These are phyloP conservation scores for Leccinum incarnatum DNA, from an alignment of 768 basidiomycete species.

Conservation along the genomic window DNA sequence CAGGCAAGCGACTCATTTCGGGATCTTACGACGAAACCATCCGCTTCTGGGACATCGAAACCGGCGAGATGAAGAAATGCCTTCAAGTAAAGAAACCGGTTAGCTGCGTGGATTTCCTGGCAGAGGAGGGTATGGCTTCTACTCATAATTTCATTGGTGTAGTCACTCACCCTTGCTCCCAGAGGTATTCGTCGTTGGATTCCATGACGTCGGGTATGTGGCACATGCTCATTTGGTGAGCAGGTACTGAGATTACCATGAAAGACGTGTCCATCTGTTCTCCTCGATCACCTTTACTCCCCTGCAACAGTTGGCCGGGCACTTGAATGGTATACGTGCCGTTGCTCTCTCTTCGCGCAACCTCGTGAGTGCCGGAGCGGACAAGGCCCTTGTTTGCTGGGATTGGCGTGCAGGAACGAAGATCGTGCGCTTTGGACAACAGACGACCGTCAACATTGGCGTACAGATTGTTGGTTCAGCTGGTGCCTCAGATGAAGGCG, in stretches of 20 bases:
- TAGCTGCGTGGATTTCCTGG: constrained; percentile 83
- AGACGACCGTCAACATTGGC: constrained; percentile 89
- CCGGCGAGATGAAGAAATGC: constrained; percentile 67
- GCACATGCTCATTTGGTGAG: not conserved
- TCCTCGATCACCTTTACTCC: constrained; percentile 83
- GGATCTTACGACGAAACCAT: constrained; percentile 93
- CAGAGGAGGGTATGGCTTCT: constrained; percentile 63
- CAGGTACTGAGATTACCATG: not conserved
- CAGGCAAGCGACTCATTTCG: constrained; percentile 77
- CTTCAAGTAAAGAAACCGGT: constrained; percentile 86
- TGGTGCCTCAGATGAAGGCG: constrained; percentile 51
- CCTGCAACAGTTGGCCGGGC: constrained; percentile 79
- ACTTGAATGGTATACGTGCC: constrained; percentile 86
- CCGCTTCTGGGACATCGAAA: constrained; percentile 84
- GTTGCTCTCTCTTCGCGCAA: constrained; percentile 83
- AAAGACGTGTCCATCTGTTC: constrained; percentile 83
- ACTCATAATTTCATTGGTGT: not conserved
- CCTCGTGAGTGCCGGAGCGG: constrained; percentile 78
- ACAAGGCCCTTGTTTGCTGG: constrained; percentile 80
- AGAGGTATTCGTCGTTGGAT: constrained; percentile 92
- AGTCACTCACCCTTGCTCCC: constrained; percentile 5
- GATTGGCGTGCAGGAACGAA: constrained; percentile 88
- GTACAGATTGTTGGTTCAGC: constrained; percentile 73
- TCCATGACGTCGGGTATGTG: constrained; percentile 84
- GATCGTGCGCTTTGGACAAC: constrained; percentile 88